Evolutionary conservation across 768 basidiomycete genomes (phyloP), one percentile per base, ranked within the genome.

Genomic region (Xerocomellus intermedius): DNA sequence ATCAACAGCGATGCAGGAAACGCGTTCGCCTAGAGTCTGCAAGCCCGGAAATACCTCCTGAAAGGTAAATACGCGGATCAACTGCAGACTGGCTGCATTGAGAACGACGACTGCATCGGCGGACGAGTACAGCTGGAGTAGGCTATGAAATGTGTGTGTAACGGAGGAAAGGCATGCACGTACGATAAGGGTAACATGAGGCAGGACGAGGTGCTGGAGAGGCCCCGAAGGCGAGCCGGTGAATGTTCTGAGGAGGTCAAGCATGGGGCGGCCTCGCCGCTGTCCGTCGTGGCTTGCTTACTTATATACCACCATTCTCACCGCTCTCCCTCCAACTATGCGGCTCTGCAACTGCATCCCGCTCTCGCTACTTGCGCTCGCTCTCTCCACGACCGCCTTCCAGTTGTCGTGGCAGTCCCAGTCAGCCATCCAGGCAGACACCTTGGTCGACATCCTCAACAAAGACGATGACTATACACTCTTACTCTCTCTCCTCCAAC

Each of bases 1-100:
- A 68, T 94, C 92, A 19, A 91, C 82, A 4, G 85, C 77, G 28
- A 92, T 72, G 62, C 81, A 84, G 26, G 81, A 79, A 17, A 92
- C 79, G 35, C 65, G 68, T 49, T 78, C 75, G 26, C 70, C 69
- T 12, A 72, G 62, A 52, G 79, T 74, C 9, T 70, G 70, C 13
- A 75, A 63, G n/a, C 81, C 79, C 6, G 91, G 89, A 66, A 91
- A 93, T 7, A 85, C 88, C 66, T 93, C 89, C 76, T 82, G 86
- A 64, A 93, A 89, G 32, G 86, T 82, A 22, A 94, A 81, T 43
- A 87, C 82, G 55, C 86, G 85, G 54, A 85, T 69, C 43, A 93
- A 77, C 17, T 75, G 69, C 33, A 92, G 82, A 16, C 75, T 78
- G 52, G 74, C 79, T n/a, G 90, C 87, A 76, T 91, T 76, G 62